Conservation (phyloP, 1,139 yeast genomes). For the Zygosaccharomyces pseudobailii region DNA sequence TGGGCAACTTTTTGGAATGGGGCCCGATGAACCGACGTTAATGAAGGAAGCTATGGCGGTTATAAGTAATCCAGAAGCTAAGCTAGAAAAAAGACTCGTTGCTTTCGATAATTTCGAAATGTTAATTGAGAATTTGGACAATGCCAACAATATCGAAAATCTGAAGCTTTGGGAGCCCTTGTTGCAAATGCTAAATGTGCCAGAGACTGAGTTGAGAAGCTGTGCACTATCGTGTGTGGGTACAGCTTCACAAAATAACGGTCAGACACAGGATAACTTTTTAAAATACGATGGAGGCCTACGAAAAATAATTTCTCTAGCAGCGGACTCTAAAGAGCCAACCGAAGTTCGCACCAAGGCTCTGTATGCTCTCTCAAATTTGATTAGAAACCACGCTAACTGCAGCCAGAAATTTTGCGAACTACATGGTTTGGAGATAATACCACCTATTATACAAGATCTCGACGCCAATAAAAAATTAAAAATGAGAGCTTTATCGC, state of each 20-base stretch:
- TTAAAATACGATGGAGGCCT: constrained; percentile 49
- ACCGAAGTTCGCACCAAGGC: constrained; percentile 54
- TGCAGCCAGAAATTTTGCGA: constrained; percentile 54
- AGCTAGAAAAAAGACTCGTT: constrained; percentile 56
- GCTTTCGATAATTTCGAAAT: constrained; percentile 92
- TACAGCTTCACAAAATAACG: constrained; percentile 89
- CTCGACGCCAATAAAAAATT: constrained; percentile 35
- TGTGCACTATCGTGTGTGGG: constrained; percentile 74
- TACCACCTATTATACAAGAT: constrained; percentile 33
- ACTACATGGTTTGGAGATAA: constrained; percentile 58
- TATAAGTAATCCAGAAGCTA: constrained; percentile 57
- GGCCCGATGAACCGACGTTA: constrained; percentile 77
- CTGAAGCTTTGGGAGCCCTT: constrained; percentile 75
- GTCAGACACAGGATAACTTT: constrained; percentile 63
- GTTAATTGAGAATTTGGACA: constrained; percentile 89
- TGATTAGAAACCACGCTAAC: constrained; percentile 63
- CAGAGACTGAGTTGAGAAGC: constrained; percentile 46
- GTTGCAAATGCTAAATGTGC: constrained; percentile 45
- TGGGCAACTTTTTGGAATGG: constrained; percentile 71
- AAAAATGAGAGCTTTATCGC: constrained; percentile 51
- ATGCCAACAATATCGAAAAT: constrained; percentile 87
- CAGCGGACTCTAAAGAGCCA: constrained; percentile 30
- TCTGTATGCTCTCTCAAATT: constrained; percentile 69
- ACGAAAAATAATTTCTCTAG: constrained; percentile 41
- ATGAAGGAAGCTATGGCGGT: constrained; percentile 73